Base-by-base conservation (phyloP, 176 grass and related monocot species). In the Metroxylon sagu region DNA sequence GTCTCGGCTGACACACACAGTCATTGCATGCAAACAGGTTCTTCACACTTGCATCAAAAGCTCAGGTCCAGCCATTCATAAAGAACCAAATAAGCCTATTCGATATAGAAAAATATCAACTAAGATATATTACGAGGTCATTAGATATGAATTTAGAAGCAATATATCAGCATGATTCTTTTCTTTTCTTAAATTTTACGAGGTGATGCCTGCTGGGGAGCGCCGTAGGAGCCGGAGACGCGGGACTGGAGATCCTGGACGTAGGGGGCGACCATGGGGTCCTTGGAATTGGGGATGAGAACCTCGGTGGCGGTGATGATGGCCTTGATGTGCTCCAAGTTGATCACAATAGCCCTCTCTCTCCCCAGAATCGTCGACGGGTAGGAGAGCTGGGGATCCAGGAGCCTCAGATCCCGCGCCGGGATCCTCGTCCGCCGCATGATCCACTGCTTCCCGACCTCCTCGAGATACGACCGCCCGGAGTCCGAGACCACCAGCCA, bases 401-500 rank as follows among this genome's bases (percentile, higher is more conserved):
- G 92, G 49, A 85, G 35, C 25, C 92, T 76, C 30, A 90, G 78
- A 69, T 96, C 92, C 16, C 92, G 92, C 26, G 69, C 79, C 2
- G 83, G 92, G 15, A 96, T 77, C 16, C 87, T 83, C 69, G 92
- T 96, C 63, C 82, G 79, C 26, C 70, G 69, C 91, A 90, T 96
- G 77, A 96, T 83, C 66, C 63, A 85, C 64, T 95, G 67, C 74
- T 84, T 75, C 19, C 80, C 80, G 29, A 87, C 76, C 80, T 87
- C 80, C 49, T 69, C 77, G 19, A 62, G 21, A 5, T 59, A 73
- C 48, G 61, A 5, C 48, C 81, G 74, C 48, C 83, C 86, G 26
- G 70, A 67, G 57, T 72, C 77, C n/a, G 83, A 82, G 25, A 95
- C 79, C 65, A 89, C 90, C 74, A 95, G 52, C 90, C 90, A 95